These are phyloP conservation scores for Penicillium herquei DNA, from an alignment of 495 filamentous ascomycete species.

Conservation along the genomic window DNA sequence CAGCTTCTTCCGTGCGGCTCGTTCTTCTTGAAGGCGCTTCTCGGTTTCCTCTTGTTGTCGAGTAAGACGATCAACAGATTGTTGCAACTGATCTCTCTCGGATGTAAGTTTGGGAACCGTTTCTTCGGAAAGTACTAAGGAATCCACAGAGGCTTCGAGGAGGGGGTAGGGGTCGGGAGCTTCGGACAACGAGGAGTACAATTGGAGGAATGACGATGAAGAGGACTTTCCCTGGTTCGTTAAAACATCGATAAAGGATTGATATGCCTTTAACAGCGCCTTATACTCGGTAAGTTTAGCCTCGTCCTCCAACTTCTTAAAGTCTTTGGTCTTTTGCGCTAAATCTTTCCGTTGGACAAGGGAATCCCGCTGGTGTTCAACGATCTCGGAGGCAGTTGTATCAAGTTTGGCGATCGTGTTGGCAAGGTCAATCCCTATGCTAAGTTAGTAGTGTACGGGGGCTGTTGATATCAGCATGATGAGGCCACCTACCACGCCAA, in stretches of 20 bases:
- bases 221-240: slow-evolving; percentile 92
- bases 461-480: not conserved
- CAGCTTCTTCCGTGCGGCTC: slow-evolving; percentile 64
- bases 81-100: slow-evolving; percentile 84
- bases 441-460: not conserved
- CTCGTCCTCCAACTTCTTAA: slow-evolving; percentile 89
- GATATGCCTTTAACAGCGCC: slow-evolving; percentile 89
- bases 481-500: slow-evolving; percentile 74
- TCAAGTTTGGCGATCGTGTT: slow-evolving; percentile 85
- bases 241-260: slow-evolving; percentile 92
- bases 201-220: slow-evolving; percentile 84
- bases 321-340: slow-evolving; percentile 98
- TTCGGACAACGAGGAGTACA: slow-evolving; percentile 92
- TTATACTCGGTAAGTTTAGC: slow-evolving; percentile 87
- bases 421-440: slow-evolving; percentile 82
- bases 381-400: slow-evolving; percentile 87
- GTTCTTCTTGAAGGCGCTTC: slow-evolving; percentile 68
- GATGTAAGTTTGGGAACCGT: slow-evolving; percentile 80
- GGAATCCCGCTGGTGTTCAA: slow-evolving; percentile 85
- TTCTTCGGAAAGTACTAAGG: slow-evolving; percentile 85
- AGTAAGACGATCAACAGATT: slow-evolving; percentile 76
- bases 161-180: slow-evolving; percentile 96
- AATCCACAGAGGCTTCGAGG: slow-evolving; percentile 93
- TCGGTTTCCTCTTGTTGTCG: slow-evolving; percentile 88
- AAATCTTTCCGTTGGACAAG: slow-evolving; percentile 94